Evolutionary conservation across 1,284 basidiomycete genomes (phyloP).

Genomic region (Tausonia pullulans): DNA sequence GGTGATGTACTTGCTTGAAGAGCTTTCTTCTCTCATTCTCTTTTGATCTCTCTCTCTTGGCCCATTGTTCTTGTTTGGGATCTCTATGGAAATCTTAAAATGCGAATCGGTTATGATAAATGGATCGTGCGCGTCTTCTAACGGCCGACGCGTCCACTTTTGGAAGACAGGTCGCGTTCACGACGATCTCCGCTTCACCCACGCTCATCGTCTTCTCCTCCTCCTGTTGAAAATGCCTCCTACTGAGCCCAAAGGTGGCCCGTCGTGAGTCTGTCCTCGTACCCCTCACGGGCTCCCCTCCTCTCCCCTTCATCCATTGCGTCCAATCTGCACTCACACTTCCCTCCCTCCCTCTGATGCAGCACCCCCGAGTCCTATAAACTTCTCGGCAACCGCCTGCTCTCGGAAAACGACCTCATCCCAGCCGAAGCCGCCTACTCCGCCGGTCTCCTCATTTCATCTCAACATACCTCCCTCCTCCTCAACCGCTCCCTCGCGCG

Average conservation of each 20-base stretch:
- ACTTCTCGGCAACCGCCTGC: neutral
- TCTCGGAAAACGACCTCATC: neutral
- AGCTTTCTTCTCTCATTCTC: neutral
- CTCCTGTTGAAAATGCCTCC: neutral
- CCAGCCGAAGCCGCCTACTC: neutral
- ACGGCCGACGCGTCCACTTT: neutral
- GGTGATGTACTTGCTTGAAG: slow-evolving; percentile 18
- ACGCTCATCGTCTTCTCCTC: neutral
- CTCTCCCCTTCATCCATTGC: neutral
- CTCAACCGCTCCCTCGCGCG: neutral
- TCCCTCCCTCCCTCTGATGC: neutral
- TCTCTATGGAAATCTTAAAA: neutral
- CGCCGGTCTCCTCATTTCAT: neutral
- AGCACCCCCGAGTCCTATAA: neutral
- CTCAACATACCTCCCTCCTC: neutral
- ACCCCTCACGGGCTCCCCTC: neutral
- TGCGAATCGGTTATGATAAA: neutral
- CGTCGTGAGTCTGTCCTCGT: no score
- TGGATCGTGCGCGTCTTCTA: neutral
- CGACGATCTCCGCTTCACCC: neutral
- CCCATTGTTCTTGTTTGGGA: neutral
- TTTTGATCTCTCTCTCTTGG: neutral
- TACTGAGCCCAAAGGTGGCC: no score
- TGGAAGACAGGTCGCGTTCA: neutral
- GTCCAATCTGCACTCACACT: neutral